A percentile compares a stretch with the other conserved stretches of the same genome.
Conservation (phyloP, 306 rosid genomes). For the Hylodesmum podocarpum region DNA sequence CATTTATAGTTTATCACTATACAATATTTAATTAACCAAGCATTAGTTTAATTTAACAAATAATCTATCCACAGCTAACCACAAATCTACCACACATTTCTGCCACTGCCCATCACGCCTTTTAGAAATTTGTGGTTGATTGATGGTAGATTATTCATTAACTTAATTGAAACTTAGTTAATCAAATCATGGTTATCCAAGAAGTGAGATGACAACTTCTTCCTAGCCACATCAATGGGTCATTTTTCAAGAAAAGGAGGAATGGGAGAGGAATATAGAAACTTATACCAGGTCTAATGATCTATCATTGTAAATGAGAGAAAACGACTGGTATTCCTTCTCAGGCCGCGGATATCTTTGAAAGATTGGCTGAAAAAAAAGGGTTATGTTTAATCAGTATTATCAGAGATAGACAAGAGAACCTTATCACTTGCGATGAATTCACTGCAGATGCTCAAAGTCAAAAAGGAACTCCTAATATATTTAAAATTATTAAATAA, state of each 20-base stretch:
- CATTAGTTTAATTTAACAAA: background rate
- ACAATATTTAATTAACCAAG: constrained; percentile 11
- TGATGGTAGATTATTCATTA: background rate
- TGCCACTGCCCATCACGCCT: background rate
- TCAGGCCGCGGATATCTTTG: constrained; percentile 99
- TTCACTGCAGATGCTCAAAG: constrained; percentile 28
- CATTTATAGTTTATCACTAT: background rate
- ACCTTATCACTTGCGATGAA: constrained; percentile 18
- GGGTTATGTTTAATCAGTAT: constrained; percentile 42
- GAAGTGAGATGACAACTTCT: background rate
- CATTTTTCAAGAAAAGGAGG: background rate
- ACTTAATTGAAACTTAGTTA: background rate
- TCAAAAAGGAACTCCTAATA: constrained; percentile 24
- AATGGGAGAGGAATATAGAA: constrained; percentile 20
- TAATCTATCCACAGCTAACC: constrained; percentile 10
- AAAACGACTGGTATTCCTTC: constrained; percentile 98
- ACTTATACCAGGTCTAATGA: constrained; percentile 83
- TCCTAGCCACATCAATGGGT: background rate
- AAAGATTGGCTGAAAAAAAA: constrained; percentile 86
- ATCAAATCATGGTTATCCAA: background rate
- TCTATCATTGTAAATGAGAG: constrained; percentile 91
- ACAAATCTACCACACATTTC: background rate
- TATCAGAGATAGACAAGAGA: constrained; percentile 21
- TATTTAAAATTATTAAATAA: constrained; percentile 6
- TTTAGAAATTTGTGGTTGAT: background rate